These are phyloP conservation scores for Naganishia randhawae DNA, from an alignment of 768 basidiomycete species.

Conservation along the genomic window DNA sequence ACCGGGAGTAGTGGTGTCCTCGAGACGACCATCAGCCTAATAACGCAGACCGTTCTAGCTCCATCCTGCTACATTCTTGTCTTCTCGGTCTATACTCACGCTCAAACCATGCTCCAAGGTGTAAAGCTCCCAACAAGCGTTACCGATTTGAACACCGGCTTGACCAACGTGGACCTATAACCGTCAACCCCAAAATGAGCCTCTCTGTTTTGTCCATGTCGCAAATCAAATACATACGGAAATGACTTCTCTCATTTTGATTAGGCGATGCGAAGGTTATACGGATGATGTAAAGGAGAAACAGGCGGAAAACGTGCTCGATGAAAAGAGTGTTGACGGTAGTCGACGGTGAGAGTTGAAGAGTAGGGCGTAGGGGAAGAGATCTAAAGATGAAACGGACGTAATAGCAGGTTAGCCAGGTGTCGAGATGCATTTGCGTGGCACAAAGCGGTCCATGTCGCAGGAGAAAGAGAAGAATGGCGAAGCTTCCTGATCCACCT, in stretches of 20 bases:
- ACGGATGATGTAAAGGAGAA: slow-evolving; percentile 20
- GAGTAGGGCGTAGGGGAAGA: slow-evolving; percentile 7
- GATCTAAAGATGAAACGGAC: neutral
- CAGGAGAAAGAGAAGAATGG: neutral
- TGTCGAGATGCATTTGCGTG: neutral
- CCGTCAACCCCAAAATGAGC: neutral
- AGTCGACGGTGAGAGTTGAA: slow-evolving; percentile 10
- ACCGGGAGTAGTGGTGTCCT: slow-evolving; percentile 67
- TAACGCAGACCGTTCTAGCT: neutral
- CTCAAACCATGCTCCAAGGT: slow-evolving; percentile 97
- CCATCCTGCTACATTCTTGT: neutral
- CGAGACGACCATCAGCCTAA: slow-evolving; percentile 90
- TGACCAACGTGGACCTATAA: slow-evolving; percentile 77
- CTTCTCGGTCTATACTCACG: slow-evolving; percentile 58
- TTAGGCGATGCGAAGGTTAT: slow-evolving; percentile 17
- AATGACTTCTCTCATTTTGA: slow-evolving; percentile 66
- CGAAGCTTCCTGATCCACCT: neutral
- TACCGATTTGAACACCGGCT: slow-evolving; percentile 69
- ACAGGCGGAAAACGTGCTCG: neutral
- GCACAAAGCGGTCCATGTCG: neutral
- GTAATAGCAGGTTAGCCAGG: neutral
- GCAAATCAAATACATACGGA: slow-evolving; percentile 57
- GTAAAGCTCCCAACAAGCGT: slow-evolving; percentile 99
- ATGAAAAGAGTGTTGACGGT: slow-evolving; percentile 25
- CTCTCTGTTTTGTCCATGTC: neutral